Percentiles rank a stretch among this genome's conserved stretches.
Conservation (phyloP, 768 basidiomycete species). For the Collybia sordida region DNA sequence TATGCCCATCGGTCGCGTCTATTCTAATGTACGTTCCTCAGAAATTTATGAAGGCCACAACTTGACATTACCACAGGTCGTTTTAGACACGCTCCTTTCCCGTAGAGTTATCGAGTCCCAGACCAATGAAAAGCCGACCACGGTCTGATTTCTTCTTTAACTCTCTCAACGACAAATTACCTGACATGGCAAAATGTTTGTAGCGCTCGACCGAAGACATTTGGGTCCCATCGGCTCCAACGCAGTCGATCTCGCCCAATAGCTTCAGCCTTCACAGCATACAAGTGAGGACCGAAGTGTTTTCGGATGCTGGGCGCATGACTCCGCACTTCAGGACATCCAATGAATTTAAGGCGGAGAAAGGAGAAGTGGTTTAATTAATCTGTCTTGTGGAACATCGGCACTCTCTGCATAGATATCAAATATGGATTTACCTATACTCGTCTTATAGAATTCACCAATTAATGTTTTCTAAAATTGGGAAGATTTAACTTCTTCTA, state of each 20-base stretch:
- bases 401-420: too few relatives aligned
- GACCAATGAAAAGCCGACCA: too few relatives aligned
- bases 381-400: too few relatives aligned
- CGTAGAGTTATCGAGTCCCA: background rate
- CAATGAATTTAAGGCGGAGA: background rate
- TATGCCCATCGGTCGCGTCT: conserved; percentile 39
- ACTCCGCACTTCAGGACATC: background rate
- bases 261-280: conserved; percentile 20
- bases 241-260: background rate
- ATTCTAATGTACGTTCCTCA: conserved; percentile 33
- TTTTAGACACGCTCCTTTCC: conserved; percentile 16
- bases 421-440: too few relatives aligned
- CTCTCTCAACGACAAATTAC: too few relatives aligned
- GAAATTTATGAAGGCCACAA: background rate
- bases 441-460: too few relatives aligned
- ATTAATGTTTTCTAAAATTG: too few relatives aligned
- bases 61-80: conserved; percentile 3
- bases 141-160: too few relatives aligned
- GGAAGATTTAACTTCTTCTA: too few relatives aligned
- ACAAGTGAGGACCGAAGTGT: conserved; percentile 16
- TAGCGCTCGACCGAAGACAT: conserved; percentile 5
- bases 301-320: conserved; percentile 4
- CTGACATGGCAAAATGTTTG: background rate
- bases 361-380: too few relatives aligned
- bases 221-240: conserved; percentile 7